Conservation (phyloP, 495 filamentous ascomycete genomes). For the Talaromyces nanjingensis region DNA sequence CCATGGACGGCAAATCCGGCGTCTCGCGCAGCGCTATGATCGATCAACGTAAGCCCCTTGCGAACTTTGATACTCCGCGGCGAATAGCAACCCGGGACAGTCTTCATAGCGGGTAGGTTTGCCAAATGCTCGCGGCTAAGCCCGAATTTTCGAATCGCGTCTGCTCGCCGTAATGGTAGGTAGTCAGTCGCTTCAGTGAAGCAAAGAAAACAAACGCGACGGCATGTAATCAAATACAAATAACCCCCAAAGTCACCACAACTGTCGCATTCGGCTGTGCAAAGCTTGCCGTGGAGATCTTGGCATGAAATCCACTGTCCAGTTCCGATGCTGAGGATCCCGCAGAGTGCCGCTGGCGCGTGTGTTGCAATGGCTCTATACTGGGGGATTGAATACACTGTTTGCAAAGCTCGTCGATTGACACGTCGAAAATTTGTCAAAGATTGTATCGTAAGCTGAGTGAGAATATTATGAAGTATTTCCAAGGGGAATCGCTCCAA, state of each 20-base stretch:
- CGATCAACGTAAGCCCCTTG: slow-evolving; percentile 11
- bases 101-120: slow-evolving; percentile 15
- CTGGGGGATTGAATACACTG: slow-evolving; percentile 16
- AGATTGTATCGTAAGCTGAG: slow-evolving; percentile 18
- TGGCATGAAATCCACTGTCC: slow-evolving; percentile 18
- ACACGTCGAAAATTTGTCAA: slow-evolving; percentile 18
- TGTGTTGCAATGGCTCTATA: slow-evolving; percentile 15
- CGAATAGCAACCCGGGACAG: slow-evolving; percentile 19
- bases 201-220: slow-evolving; percentile 31
- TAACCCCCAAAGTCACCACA: slow-evolving; percentile 29
- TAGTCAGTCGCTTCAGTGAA: slow-evolving; percentile 13
- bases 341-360: slow-evolving; percentile 17
- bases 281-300: slow-evolving; percentile 22
- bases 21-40: slow-evolving; percentile 15
- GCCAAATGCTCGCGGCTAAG: slow-evolving; percentile 12
- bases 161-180: too few species aligned
- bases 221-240: slow-evolving; percentile 29
- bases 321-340: slow-evolving; percentile 22
- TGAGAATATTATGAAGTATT: slow-evolving; percentile 13
- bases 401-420: slow-evolving; percentile 16
- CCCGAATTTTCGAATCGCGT: background rate
- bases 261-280: slow-evolving; percentile 22
- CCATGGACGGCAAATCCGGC: slow-evolving; percentile 18
- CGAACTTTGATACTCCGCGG: slow-evolving; percentile 9
- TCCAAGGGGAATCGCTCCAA: slow-evolving; percentile 20